These are phyloP conservation scores for Globisporangium irregulare DNA, from an alignment of 352 stramenopile genomes.

Conservation along the genomic window DNA sequence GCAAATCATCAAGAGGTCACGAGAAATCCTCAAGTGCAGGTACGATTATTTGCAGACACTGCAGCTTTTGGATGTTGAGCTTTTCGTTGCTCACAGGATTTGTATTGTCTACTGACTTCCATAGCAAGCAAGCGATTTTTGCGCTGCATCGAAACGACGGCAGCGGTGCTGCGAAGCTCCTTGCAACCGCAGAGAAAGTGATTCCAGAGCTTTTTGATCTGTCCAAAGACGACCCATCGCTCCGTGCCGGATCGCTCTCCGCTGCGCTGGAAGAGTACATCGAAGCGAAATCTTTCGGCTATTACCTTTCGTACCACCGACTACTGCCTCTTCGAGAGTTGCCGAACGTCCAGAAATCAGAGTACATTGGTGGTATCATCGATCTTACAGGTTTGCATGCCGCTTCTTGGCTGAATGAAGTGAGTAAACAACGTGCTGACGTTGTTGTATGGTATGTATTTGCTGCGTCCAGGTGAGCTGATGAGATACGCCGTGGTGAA, in stretches of 20 bases:
- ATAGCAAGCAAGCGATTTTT: slow-evolving; percentile 94
- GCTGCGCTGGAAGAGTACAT: slow-evolving; percentile 93
- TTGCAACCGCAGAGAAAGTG: slow-evolving; percentile 55
- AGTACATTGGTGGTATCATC: slow-evolving; percentile 94
- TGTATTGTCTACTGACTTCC: not conserved
- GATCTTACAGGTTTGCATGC: slow-evolving; percentile 88
- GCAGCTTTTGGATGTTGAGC: not conserved
- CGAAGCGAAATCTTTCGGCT: slow-evolving; percentile 90
- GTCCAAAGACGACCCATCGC: slow-evolving; percentile 73
- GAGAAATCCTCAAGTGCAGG: slow-evolving; percentile 94
- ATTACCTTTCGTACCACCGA: slow-evolving; percentile 72
- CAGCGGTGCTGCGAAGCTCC: slow-evolving; percentile 46
- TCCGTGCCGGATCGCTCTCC: slow-evolving; percentile 81
- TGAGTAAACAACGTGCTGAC: slow-evolving; percentile 16
- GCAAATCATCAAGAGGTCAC: slow-evolving; percentile 93
- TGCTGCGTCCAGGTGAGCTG: slow-evolving; percentile 67
- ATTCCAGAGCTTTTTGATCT: slow-evolving; percentile 79
- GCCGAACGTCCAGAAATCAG: slow-evolving; percentile 64
- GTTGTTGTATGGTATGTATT: slow-evolving; percentile 30
- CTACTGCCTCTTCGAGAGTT: slow-evolving; percentile 58
- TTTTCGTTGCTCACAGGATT: not conserved
- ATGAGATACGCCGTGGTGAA: slow-evolving; percentile 86
- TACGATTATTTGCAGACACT: slow-evolving; percentile 8
- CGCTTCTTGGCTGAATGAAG: not conserved
- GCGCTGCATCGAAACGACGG: slow-evolving; percentile 88